phyloP scores from a whole-genome alignment of 2,329 filamentous ascomycete species.

The Sarocladium brachiariae region DNA sequence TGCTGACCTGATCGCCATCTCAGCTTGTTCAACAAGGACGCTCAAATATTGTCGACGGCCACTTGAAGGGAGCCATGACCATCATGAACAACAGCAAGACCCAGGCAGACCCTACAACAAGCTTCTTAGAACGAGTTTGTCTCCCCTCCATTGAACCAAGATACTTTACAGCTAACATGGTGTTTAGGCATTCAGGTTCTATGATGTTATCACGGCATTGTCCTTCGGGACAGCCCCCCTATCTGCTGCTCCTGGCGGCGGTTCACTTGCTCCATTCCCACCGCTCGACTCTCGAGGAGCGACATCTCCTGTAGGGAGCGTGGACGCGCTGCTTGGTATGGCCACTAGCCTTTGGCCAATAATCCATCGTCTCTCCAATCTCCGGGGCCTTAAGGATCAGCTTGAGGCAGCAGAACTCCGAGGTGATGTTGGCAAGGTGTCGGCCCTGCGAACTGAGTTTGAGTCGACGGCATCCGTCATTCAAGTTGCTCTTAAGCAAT shows the following conservation, averaged over 20 bases:
- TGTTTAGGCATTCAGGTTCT: slow-evolving; percentile 54
- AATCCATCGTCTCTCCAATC: slow-evolving; percentile 52
- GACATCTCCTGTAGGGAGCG: slow-evolving; percentile 42
- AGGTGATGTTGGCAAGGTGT: slow-evolving; percentile 36
- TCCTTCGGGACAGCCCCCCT: slow-evolving; percentile 54
- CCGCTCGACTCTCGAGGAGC: slow-evolving; percentile 36
- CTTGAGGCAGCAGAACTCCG: slow-evolving; percentile 37
- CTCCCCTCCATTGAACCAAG: neutral
- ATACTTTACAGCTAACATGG: neutral
- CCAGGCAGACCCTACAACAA: slow-evolving; percentile 41
- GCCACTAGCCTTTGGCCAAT: slow-evolving; percentile 57
- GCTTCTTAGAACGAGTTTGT: slow-evolving; percentile 48
- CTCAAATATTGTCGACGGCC: slow-evolving; percentile 53
- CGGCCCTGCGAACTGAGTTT: slow-evolving; percentile 42
- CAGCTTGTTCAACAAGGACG: slow-evolving; percentile 54
- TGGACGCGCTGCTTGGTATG: slow-evolving; percentile 55
- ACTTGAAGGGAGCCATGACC: slow-evolving; percentile 55
- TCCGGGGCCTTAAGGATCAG: slow-evolving; percentile 45
- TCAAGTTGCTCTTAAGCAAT: slow-evolving; percentile 46
- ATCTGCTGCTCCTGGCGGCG: slow-evolving; percentile 40
- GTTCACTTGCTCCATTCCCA: slow-evolving; percentile 39
- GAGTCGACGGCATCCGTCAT: slow-evolving; percentile 47
- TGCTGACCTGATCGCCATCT: neutral
- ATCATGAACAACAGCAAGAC: slow-evolving; percentile 46
- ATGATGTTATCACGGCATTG: slow-evolving; percentile 57